Evolutionary conservation across 257 asterid species (phyloP).

Genomic region (Scutellaria galericulata): DNA sequence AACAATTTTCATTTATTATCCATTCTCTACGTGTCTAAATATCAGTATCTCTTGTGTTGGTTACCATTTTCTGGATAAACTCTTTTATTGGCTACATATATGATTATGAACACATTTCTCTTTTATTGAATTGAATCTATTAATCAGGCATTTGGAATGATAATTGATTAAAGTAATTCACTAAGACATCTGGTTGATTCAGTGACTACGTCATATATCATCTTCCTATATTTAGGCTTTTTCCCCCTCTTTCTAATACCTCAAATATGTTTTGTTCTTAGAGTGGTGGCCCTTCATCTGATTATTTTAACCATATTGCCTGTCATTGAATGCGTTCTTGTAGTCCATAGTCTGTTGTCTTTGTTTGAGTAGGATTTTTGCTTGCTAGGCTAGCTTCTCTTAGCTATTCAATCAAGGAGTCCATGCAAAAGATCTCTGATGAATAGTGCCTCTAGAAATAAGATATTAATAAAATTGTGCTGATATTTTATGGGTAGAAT

Average conservation of each 20-base stretch:
- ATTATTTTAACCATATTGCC: not conserved
- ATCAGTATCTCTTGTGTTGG: slow-evolving; percentile 28
- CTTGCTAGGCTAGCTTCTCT: too few species aligned
- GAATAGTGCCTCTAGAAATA: too few species aligned
- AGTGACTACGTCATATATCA: not conserved
- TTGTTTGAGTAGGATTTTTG: slow-evolving; percentile 10
- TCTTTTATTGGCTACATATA: not conserved
- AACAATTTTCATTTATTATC: not conserved
- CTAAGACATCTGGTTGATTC: slow-evolving; percentile 8
- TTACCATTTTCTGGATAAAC: slow-evolving; percentile 25
- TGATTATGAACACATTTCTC: not conserved
- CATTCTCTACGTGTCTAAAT: slow-evolving; percentile 13
- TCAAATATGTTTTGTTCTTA: slow-evolving; percentile 14
- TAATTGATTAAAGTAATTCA: slow-evolving; percentile 25
- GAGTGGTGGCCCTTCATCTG: slow-evolving; percentile 15
- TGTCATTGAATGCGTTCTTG: not conserved
- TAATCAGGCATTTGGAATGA: slow-evolving; percentile 14
- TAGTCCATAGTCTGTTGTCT: not conserved
- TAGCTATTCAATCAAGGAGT: too few species aligned
- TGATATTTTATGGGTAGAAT: slow-evolving; percentile 5
- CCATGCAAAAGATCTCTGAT: too few species aligned
- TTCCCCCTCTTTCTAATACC: not conserved
- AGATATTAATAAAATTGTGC: not conserved
- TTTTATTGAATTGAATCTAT: slow-evolving; percentile 23
- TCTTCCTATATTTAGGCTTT: slow-evolving; percentile 19